Evolutionary conservation across 805 yeast species (phyloP).

Genomic region (Pichia cabralensis): DNA sequence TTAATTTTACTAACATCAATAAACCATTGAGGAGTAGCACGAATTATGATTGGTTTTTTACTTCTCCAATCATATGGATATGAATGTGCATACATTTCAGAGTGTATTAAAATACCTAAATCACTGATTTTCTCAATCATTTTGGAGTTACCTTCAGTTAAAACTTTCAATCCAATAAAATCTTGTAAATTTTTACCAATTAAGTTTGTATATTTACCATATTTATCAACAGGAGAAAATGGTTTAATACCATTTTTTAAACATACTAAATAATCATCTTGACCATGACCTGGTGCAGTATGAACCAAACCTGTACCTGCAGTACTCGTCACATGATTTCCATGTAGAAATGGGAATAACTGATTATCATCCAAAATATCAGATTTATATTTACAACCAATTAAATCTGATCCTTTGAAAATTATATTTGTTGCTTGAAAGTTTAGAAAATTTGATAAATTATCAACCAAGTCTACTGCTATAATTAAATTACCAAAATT

Average conservation of each 20-base stretch:
- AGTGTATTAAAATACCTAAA: conserved; percentile 37
- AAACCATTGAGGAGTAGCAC: conserved; percentile 97
- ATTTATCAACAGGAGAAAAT: conserved; percentile 69
- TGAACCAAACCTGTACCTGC: conserved; percentile 96
- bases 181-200: conserved; percentile 35
- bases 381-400: conserved; percentile 40
- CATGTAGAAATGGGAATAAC: conserved; percentile 57
- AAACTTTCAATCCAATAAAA: conserved; percentile 48
- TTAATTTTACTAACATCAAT: conserved; percentile 75
- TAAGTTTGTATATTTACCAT: conserved; percentile 54
- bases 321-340: conserved; percentile 66
- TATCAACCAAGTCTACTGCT: conserved; percentile 36
- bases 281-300: conserved; percentile 97
- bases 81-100: conserved; percentile 57
- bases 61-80: conserved; percentile 98
- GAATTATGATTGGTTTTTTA: conserved; percentile 85
- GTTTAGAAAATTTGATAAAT: conserved; percentile 9
- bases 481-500: conserved; percentile 43
- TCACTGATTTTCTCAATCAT: conserved; percentile 36
- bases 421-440: conserved; percentile 15
- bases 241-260: conserved; percentile 44
- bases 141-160: conserved; percentile 43
- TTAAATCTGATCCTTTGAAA: conserved; percentile 34
- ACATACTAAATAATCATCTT: conserved; percentile 80
- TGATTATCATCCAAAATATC: conserved; percentile 32